Base-by-base conservation (phyloP, 2,329 filamentous ascomycete species). In the Xylaria arbuscula region DNA sequence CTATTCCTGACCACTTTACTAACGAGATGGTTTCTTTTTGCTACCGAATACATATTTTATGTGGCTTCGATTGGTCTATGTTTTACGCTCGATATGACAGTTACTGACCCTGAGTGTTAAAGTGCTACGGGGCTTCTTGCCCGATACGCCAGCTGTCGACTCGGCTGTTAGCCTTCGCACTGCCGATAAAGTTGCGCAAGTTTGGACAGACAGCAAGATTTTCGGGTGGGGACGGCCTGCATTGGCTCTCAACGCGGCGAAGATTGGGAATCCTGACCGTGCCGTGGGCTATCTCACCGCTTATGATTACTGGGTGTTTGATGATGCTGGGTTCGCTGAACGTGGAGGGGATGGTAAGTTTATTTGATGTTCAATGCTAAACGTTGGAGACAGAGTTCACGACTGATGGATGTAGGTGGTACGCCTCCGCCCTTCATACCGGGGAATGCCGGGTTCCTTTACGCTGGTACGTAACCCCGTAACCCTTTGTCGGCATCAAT, bases 201-300 rank as follows among this genome's bases (percentile, higher is more conserved):
- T 79, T 0, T 85, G 83, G 83, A 76, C 80, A 8, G 80, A 84
- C 36, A 74, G 75, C 19, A 78, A 80, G 40, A 81, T 81, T 3
- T 82, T 78, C 7, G 83, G 83, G 0, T 86, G 83, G 84, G 83
- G 83, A 17, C 80, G 83, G 6, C 81, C 81, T 0, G 79, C 84
- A 64, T 64, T 85, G 22, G 83, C 83, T 0, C 85, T 86, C 71
- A 85, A 82, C 58, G 78, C 81, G 5, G 77, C 80, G 0, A 75
- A 80, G 11, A 74, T 85, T 17, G 81, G 82, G 0, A 79, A 83
- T n/a, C 75, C 76, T 0, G 78, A 83, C 15, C 72, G 80, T 1
- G 83, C 83, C 0, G 76, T 85, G 10, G 75, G 76, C 3, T 80
- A 83, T 62, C 57, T 84, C 6, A 83, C 82, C 1, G 79, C 79